Evolutionary conservation across 106 monocot genomes (phyloP), one percentile per base, ranked within the genome.

Genomic region (Allium fistulosum): DNA sequence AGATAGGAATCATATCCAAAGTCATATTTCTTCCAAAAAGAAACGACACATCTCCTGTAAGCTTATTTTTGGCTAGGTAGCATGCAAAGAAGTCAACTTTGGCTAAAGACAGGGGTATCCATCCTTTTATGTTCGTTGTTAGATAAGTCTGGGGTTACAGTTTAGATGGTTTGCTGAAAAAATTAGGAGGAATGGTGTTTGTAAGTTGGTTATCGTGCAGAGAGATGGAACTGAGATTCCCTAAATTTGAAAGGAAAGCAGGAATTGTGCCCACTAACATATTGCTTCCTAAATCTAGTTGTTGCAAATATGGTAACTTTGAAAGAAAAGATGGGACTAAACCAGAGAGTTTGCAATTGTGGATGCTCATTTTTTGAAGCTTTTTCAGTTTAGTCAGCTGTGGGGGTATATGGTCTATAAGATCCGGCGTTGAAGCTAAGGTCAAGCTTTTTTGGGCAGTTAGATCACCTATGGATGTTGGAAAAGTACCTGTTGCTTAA

Each of bases 141-240:
- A 8, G 82, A 53, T 53, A 53, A 13, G 52, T 13, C 13, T 9
- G 13, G 52, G 22, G 22, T 22, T 13, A 0, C 52, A 53, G 52
- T 9, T 53, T 53, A 13, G 10, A 9, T 10, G 11, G 53, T 11
- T 72, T 67, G 16, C 58, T 59, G 16, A 10, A 59, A 0, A 59
- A 17, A 59, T 75, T 22, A 57, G 70, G 87, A 57, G 70, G 87
- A 53, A 87, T 82, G 55, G 77, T 10, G 10, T 0, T 1, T 10
- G 10, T 53, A 53, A 0, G 52, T 13, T 53, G 52, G 13, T 53
- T 53, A 13, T 13, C 52, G 10, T 10, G 0, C 13, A 1, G 13
- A 53, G 13, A 9, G 52, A 53, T 53, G 13, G 2, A 7, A 83
- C 83, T 10, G 80, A 67, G 47, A 80, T 67, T 37, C 28, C 28